Evolutionary conservation across 2,329 filamentous ascomycete species (phyloP), one percentile per base, ranked within the genome.

Genomic region (Botrytis pseudocinerea): DNA sequence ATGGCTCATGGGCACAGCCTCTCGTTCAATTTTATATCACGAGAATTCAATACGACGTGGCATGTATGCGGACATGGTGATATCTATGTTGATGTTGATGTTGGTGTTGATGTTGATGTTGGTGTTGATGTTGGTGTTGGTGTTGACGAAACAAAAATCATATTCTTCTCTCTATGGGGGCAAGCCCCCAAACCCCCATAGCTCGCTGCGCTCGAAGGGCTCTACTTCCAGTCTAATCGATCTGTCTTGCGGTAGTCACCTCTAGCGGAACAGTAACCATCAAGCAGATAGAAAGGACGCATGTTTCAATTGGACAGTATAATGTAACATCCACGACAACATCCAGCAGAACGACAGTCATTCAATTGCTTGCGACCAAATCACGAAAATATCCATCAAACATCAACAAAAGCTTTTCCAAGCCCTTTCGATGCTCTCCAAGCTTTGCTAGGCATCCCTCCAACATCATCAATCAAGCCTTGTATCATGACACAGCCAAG

Each of bases 171-270:
- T 35, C 16, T 35, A 64, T 65, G 42, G 20, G 62, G 28, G 44
- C 62, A 65, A 48, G n/a, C 44, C 28, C 20, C 62, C 62, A 65
- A 14, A 48, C 62, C 62, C 62, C 62, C 42, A 65, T 22, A 48
- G 42, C 42, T 65, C 42, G 28, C 42, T 65, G 28, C 28, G 28
- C 62, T 48, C 42, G 62, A 65, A 62, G 60, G 22, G 25, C 25
- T 40, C 35, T 32, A 44, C 28, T 14, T 25, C 9, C 14, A 22
- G 25, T 35, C 22, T 9, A 16, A 48, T 16, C 22, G 25, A 35
- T 42, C 38, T 42, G 60, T 28, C 42, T 65, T 28, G 20, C 20
- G 28, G 42, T 42, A 38, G 42, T 48, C 20, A 20, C 28, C 20
- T 28, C 28, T 12, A 48, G 62, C 62, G 63, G 63, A 48, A 44